These are phyloP conservation scores for Arabidopsis arenosa DNA, from an alignment of 345 rosid species.

Conservation along the genomic window DNA sequence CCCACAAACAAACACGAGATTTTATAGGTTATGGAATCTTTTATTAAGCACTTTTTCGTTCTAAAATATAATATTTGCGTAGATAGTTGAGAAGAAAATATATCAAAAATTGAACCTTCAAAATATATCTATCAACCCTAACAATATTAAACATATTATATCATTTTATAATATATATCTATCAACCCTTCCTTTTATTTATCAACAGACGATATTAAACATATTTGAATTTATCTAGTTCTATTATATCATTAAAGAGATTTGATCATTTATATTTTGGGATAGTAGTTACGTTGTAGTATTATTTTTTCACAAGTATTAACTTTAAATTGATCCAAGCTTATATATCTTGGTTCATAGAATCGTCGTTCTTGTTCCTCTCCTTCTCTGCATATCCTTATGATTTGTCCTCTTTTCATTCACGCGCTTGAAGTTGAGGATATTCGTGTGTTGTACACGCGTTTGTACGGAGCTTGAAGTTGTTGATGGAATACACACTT, in stretches of 20 bases:
- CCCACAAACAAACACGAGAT: conserved; percentile 24
- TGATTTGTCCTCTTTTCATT: not conserved
- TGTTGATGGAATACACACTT: not conserved
- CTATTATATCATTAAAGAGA: not conserved
- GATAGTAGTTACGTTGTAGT: not conserved
- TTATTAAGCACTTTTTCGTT: not conserved
- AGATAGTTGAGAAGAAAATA: not conserved
- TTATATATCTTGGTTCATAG: not conserved
- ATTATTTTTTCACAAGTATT: not conserved
- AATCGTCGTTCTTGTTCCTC: not conserved
- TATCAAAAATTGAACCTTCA: not conserved
- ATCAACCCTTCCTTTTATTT: not conserved
- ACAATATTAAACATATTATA: not conserved
- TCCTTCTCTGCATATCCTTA: not conserved
- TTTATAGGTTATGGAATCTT: conserved; percentile 31
- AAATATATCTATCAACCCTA: not conserved
- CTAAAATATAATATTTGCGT: not conserved
- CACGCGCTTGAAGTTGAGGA: not conserved
- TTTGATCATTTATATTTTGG: not conserved
- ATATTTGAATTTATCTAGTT: not conserved
- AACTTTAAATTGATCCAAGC: too few species aligned
- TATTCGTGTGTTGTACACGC: not conserved
- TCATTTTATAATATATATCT: too few species aligned
- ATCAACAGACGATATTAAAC: not conserved
- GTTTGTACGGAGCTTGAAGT: not conserved